Conservation (phyloP, 306 rosid genomes). For the Lathyrus oleraceus region DNA sequence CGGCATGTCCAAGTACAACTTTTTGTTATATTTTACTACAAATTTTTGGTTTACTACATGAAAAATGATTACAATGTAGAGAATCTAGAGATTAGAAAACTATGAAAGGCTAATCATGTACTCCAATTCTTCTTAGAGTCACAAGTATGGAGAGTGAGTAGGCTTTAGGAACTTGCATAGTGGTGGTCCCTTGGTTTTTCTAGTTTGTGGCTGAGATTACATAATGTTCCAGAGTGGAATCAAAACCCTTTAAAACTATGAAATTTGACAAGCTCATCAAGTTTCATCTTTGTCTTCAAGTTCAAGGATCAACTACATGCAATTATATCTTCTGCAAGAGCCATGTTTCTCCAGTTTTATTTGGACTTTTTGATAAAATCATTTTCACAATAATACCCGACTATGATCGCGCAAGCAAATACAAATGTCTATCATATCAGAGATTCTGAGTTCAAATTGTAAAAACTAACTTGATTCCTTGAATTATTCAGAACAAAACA, state of each 20-base stretch:
- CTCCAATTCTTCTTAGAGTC: neutral
- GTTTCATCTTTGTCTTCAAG: slow-evolving; percentile 28
- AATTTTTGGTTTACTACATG: no score
- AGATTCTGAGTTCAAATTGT: neutral
- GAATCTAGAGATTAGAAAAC: no score
- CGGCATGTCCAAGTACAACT: neutral
- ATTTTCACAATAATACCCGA: neutral
- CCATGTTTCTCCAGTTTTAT: slow-evolving; percentile 16
- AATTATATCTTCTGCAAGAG: slow-evolving; percentile 11
- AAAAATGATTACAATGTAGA: no score
- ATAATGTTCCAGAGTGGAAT: slow-evolving; percentile 23
- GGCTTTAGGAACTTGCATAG: slow-evolving; percentile 28
- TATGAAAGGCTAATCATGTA: no score
- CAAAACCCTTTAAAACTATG: slow-evolving; percentile 20
- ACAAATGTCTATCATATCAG: neutral
- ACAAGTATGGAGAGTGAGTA: neutral
- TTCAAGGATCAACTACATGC: slow-evolving; percentile 22
- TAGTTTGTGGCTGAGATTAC: slow-evolving; percentile 47
- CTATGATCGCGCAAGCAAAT: neutral
- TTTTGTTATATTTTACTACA: no score
- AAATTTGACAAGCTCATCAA: slow-evolving; percentile 15
- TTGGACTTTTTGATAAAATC: slow-evolving; percentile 1
- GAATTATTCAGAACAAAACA: neutral
- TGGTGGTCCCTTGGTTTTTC: slow-evolving; percentile 39
- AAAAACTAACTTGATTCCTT: neutral